These are phyloP conservation scores for Trichoderma sp. DNA, from an alignment of 2,329 filamentous ascomycete genomes.

Conservation along the genomic window DNA sequence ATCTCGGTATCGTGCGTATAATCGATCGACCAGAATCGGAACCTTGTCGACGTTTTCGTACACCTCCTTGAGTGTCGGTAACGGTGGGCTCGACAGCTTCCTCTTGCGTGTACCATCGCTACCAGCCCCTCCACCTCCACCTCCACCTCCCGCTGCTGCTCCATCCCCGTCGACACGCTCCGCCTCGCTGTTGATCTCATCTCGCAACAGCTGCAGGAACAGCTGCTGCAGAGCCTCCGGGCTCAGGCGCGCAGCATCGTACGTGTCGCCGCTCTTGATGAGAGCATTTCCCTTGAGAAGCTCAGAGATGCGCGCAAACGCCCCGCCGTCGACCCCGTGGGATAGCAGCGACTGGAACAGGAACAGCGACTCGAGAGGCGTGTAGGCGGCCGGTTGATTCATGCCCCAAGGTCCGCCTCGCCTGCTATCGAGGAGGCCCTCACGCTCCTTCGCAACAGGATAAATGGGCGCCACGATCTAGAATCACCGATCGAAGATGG, in stretches of 20 bases:
- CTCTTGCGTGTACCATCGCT: constrained; percentile 67
- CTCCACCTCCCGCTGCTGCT: constrained; percentile 32
- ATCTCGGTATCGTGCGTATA: constrained; percentile 75
- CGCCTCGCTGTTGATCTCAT: constrained; percentile 64
- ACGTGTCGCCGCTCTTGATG: constrained; percentile 68
- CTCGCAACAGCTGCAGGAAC: constrained; percentile 73
- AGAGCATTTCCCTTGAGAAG: constrained; percentile 72
- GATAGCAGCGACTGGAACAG: constrained; percentile 77
- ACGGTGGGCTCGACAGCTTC: constrained; percentile 67
- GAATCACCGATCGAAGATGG: constrained; percentile 23
- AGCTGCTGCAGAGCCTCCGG: constrained; percentile 77
- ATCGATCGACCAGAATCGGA: constrained; percentile 67
- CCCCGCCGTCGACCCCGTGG: constrained; percentile 64
- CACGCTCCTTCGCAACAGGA: constrained; percentile 50
- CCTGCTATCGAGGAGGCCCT: constrained; percentile 57
- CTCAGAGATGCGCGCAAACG: constrained; percentile 73
- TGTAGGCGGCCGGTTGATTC: constrained; percentile 66
- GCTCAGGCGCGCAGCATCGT: constrained; percentile 72
- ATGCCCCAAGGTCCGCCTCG: constrained; percentile 59
- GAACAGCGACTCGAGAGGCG: constrained; percentile 81
- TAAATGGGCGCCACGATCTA: constrained; percentile 58
- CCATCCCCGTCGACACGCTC: constrained; percentile 36
- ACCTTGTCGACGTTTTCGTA: constrained; percentile 67
- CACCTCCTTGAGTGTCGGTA: constrained; percentile 67
- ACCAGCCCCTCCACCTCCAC: constrained; percentile 51